phyloP scores from a whole-genome alignment of 2,329 filamentous ascomycete genomes.

The Aureobasidium lini region DNA sequence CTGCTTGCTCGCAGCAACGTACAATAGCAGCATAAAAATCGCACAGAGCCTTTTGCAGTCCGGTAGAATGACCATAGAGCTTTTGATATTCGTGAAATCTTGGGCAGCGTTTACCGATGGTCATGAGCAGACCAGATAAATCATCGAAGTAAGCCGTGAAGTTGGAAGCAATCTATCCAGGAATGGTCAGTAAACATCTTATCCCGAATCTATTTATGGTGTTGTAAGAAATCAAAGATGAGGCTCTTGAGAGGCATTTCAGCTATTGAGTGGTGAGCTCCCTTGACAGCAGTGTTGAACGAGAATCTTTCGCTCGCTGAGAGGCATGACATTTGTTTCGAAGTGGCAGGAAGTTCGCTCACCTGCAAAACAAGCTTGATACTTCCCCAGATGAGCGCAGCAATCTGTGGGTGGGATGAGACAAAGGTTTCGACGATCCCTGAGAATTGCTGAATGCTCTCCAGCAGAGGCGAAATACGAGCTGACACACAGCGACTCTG shows the following conservation, averaged over 20 bases:
- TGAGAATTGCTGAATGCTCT: background rate
- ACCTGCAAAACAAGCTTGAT: background rate
- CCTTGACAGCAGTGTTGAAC: too few relatives aligned
- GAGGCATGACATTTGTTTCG: too few relatives aligned
- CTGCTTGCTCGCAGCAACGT: background rate
- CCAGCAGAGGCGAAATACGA: background rate
- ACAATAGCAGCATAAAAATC: background rate
- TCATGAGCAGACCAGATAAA: background rate
- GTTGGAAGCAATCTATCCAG: background rate
- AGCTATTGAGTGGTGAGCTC: too few relatives aligned
- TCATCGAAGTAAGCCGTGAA: background rate
- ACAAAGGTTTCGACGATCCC: background rate
- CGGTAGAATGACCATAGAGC: background rate
- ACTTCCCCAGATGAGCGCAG: background rate
- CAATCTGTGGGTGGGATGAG: background rate
- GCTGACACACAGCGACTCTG: background rate
- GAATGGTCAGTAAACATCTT: background rate
- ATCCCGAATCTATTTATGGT: too few relatives aligned
- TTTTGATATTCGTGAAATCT: background rate
- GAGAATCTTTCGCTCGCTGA: background rate
- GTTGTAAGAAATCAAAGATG: too few relatives aligned
- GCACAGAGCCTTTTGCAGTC: background rate
- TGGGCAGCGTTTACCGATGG: background rate
- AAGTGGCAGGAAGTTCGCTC: background rate
- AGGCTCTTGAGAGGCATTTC: too few relatives aligned